These are phyloP conservation scores for Ganoderma multipileum DNA, from an alignment of 1,284 basidiomycete species.

Conservation along the genomic window DNA sequence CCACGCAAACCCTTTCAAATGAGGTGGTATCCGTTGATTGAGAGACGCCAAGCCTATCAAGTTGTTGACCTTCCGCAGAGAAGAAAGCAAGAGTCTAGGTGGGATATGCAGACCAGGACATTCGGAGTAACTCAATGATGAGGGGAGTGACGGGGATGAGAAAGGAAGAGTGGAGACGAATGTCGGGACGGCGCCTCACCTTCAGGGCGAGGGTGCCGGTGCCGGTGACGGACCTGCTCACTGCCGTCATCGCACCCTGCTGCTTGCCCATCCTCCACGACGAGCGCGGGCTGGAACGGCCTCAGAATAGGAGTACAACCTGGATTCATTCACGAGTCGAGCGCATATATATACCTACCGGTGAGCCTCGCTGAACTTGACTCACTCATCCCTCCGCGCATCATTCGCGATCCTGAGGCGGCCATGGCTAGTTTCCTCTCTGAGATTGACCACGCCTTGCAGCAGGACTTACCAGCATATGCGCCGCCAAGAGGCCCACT, in stretches of 20 bases:
- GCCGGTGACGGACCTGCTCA: neutral
- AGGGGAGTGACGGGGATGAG: neutral
- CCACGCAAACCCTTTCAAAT: neutral
- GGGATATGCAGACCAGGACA: neutral
- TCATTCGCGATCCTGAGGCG: neutral
- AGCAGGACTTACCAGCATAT: slow-evolving; percentile 28
- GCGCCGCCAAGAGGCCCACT: slow-evolving; percentile 15
- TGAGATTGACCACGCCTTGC: neutral
- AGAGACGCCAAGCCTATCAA: neutral
- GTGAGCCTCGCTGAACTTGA: slow-evolving; percentile 7
- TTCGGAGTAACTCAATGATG: neutral
- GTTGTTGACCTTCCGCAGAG: neutral
- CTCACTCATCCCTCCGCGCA: neutral
- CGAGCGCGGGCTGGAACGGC: slow-evolving; percentile 17
- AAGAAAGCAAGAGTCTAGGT: neutral
- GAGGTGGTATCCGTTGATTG: too few relatives aligned
- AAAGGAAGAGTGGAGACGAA: neutral
- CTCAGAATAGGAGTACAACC: slow-evolving; percentile 3
- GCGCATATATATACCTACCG: slow-evolving; percentile 11
- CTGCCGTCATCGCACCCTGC: slow-evolving; percentile 11
- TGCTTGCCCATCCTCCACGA: slow-evolving; percentile 20
- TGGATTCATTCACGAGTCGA: neutral
- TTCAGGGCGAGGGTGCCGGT: neutral
- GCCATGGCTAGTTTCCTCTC: neutral
- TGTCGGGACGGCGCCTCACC: neutral